Evolutionary conservation across 805 yeast species (phyloP).

Genomic region (Pichia paraexigua): DNA sequence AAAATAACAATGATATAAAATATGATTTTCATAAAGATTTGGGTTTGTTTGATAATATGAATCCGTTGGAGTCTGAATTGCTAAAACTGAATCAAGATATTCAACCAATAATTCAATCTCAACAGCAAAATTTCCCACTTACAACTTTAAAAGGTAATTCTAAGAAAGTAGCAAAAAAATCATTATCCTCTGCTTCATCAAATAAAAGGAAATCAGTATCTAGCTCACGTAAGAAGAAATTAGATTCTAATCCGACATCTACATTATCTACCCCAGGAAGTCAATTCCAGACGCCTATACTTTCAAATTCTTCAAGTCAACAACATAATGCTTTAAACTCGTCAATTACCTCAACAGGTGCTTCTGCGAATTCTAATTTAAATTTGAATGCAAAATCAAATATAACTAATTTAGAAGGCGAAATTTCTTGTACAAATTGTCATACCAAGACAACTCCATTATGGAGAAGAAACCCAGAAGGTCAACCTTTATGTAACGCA

Average conservation of each 20-base stretch:
- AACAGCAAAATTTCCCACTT: neutral
- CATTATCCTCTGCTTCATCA: neutral
- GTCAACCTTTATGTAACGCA: slow-evolving; percentile 91
- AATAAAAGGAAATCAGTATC: neutral
- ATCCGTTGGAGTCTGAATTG: neutral
- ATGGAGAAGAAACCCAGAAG: slow-evolving; percentile 91
- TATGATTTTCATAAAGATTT: slow-evolving; percentile 25
- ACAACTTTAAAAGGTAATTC: neutral
- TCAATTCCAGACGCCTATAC: neutral
- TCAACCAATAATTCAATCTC: neutral
- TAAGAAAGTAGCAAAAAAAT: neutral
- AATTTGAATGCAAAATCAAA: slow-evolving; percentile 3
- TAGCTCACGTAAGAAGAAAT: neutral
- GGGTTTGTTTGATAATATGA: slow-evolving; percentile 20
- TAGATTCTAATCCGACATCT: neutral
- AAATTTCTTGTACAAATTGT: slow-evolving; percentile 68
- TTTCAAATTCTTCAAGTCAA: neutral
- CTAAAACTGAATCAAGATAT: neutral
- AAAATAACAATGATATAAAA: slow-evolving; percentile 13
- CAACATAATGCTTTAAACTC: neutral
- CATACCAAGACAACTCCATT: slow-evolving; percentile 88
- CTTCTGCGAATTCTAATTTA: slow-evolving; percentile 1
- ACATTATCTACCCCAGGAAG: neutral
- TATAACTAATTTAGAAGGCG: slow-evolving; percentile 8
- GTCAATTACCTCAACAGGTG: neutral